Conservation (phyloP, 2,329 filamentous ascomycete genomes). For the Trichophyton simii region DNA sequence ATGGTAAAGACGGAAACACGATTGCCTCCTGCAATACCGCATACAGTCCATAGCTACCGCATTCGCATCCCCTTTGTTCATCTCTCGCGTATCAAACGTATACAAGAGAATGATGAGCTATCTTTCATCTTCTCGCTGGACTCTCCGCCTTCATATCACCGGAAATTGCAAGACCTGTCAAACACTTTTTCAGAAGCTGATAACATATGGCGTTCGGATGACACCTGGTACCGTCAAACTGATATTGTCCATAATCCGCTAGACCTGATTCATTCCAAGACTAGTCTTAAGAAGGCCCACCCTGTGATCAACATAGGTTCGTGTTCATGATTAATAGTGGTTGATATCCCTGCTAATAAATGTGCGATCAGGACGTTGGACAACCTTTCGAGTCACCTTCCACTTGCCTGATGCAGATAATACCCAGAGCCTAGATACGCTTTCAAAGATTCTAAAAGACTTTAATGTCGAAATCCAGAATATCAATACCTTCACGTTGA, state of each 20-base stretch:
- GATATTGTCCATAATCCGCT: constrained; percentile 42
- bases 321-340: constrained; percentile 17
- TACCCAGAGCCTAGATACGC: constrained; percentile 27
- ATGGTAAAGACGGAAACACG: constrained; percentile 19
- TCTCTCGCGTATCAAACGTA: constrained; percentile 29
- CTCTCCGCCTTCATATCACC: constrained; percentile 36
- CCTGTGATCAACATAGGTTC: constrained; percentile 49
- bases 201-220: constrained; percentile 42
- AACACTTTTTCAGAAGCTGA: constrained; percentile 32
- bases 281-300: constrained; percentile 37
- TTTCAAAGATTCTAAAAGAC: constrained; percentile 50
- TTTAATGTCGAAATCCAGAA: constrained; percentile 53
- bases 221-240: constrained; percentile 53
- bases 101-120: constrained; percentile 13
- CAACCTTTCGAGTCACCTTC: constrained; percentile 44
- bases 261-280: constrained; percentile 23
- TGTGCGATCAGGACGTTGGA: constrained; percentile 44
- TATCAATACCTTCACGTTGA: constrained; percentile 30
- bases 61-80: constrained; percentile 37
- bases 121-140: constrained; percentile 31
- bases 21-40: neutral
- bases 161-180: constrained; percentile 23
- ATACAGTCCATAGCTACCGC: constrained; percentile 22
- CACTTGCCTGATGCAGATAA: constrained; percentile 18
- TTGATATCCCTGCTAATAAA: neutral